These are phyloP conservation scores for Pythium dissotocum DNA, from an alignment of 352 stramenopile species.

Conservation along the genomic window DNA sequence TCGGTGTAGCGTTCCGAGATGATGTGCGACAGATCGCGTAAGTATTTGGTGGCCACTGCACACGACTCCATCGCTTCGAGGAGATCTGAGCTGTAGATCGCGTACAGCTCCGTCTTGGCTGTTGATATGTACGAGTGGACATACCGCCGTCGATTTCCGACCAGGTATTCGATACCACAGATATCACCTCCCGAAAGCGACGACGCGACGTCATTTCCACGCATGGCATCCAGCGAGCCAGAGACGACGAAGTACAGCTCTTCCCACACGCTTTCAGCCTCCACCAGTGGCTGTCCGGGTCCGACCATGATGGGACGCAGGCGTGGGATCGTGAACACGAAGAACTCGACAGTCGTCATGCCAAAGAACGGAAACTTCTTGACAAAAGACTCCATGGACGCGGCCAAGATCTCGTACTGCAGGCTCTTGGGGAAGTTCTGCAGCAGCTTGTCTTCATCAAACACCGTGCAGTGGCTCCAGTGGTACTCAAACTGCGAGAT, in stretches of 20 bases:
- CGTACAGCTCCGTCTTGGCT: constrained; percentile 66
- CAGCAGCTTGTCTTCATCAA: constrained; percentile 71
- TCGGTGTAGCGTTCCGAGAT: constrained; percentile 60
- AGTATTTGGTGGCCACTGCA: constrained; percentile 62
- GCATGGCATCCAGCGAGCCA: constrained; percentile 60
- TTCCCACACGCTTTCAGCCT: constrained; percentile 81
- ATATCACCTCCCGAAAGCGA: constrained; percentile 66
- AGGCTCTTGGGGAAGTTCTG: constrained; percentile 66
- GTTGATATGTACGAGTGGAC: constrained; percentile 65
- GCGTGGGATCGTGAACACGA: constrained; percentile 61
- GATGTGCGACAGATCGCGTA: constrained; percentile 63
- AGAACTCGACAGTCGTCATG: constrained; percentile 74
- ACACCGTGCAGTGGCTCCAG: constrained; percentile 70
- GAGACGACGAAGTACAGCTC: constrained; percentile 74
- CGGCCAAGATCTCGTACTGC: constrained; percentile 79
- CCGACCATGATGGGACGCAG: constrained; percentile 66
- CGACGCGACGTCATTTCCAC: constrained; percentile 57
- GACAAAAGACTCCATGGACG: constrained; percentile 77
- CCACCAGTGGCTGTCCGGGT: constrained; percentile 58
- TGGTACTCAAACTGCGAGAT: constrained; percentile 85
- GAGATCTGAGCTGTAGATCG: constrained; percentile 64
- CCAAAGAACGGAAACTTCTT: constrained; percentile 79
- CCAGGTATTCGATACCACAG: constrained; percentile 78
- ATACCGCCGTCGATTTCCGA: constrained; percentile 51
- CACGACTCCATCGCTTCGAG: constrained; percentile 61